Evolutionary conservation across 768 basidiomycete genomes (phyloP).

Genomic region (Phlebiopsis flavidoalba): DNA sequence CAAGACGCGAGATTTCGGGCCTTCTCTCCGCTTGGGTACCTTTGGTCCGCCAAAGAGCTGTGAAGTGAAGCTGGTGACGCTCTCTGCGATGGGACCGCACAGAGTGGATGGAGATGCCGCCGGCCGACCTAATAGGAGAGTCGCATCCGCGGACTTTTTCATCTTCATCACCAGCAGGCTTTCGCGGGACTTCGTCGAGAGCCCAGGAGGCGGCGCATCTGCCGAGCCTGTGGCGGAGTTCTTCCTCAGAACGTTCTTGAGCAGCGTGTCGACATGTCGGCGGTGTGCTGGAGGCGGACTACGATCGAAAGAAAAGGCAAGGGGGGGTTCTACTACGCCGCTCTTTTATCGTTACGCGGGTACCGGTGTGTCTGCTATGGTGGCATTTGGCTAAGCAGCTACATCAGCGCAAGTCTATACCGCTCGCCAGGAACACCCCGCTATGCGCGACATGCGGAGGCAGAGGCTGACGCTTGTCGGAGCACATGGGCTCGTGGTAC

Average conservation of each 20-base stretch:
- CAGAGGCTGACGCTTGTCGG: background rate
- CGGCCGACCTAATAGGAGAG: background rate
- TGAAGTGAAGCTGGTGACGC: constrained; percentile 9
- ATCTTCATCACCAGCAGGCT: background rate
- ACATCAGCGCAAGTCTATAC: too few relatives aligned
- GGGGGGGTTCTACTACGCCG: background rate
- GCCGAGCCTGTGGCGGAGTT: constrained; percentile 1
- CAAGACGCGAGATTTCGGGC: constrained; percentile 1
- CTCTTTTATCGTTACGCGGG: background rate
- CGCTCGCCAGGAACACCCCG: background rate
- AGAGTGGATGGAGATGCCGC: background rate
- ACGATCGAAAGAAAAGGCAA: background rate
- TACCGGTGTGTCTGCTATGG: too few relatives aligned
- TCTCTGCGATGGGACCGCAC: constrained; percentile 8
- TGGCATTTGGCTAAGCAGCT: too few relatives aligned
- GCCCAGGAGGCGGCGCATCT: background rate
- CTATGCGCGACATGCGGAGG: background rate
- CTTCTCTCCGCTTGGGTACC: constrained; percentile 4
- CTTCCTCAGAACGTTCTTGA: constrained; percentile 8
- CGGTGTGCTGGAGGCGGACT: background rate
- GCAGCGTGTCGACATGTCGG: constrained; percentile 8
- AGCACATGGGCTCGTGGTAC: background rate
- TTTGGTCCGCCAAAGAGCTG: constrained; percentile 1
- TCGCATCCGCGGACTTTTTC: background rate
- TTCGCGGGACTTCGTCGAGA: constrained; percentile 1